Evolutionary conservation across 305 asterid species (phyloP), one percentile per base, ranked within the genome.

Genomic region (Rubia peregrina): DNA sequence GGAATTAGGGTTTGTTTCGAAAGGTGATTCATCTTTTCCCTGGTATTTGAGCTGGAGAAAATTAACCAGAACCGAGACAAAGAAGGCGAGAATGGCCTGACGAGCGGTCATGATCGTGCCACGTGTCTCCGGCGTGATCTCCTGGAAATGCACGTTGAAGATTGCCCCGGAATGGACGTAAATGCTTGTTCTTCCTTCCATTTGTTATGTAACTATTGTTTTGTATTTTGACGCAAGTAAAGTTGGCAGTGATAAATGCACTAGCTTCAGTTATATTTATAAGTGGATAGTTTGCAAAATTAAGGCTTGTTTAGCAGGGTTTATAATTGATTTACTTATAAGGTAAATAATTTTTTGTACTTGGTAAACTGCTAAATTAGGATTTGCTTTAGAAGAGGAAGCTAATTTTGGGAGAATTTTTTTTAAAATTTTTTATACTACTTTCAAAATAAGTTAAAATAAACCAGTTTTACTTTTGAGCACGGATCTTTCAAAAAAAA

Each of bases 21-120:
- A 46, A 14, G 70, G 74, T n/a, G 70, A 68, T 61, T 36, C 59
- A 38, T 66, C 53, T 46, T 68, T 68, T 57, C 61, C 71, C 46
- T 68, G 57, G 55, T 21, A 60, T 14, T 68, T 60, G 56, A 67
- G 30, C 51, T 68, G 61, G 26, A 68, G 21, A 33, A 49, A 14
- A n/a, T 49, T 68, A 0, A 68, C 22, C 71, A 68, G 26, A n/a
- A 30, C 61, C 8, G 71, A 13, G 12, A 30, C 44, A 2, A 68
- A 1, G 61, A 67, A 67, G 0, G 12, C 61, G 16, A 67, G 19
- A 12, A 67, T 14, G 6, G 71, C 22, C 22, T 44, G 71, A 10
- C 56, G 21, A 5, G 21, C 16, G 7, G 56, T 14, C 19, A 10
- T 49, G 56, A 49, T 49, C 1, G 8, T 19, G 19, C 16, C 56